A percentile compares a stretch with the other conserved stretches of the same genome.
These are phyloP conservation scores for Leishmania turanica DNA, from an alignment of 208 protist species.

Conservation along the genomic window DNA sequence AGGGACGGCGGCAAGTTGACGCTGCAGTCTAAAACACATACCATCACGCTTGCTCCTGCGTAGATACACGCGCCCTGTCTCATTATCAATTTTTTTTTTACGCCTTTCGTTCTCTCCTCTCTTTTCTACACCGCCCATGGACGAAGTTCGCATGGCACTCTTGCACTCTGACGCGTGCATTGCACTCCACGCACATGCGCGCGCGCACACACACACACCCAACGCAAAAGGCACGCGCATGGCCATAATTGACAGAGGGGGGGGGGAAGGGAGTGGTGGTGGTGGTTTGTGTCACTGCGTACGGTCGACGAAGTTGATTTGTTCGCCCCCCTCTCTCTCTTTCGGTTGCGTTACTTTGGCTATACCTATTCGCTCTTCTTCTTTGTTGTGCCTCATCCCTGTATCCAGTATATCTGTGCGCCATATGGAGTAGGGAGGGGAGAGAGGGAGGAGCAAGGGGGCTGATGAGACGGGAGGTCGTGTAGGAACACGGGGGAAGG, in stretches of 20 bases:
- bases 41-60: conserved; percentile 23
- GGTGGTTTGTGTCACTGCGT: background rate
- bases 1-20: conserved; percentile 25
- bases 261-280: too few relatives aligned
- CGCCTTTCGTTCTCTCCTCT: background rate
- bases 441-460: background rate
- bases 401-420: background rate
- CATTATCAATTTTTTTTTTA: conserved; percentile 6
- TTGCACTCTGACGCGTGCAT: too few relatives aligned
- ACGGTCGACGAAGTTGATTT: background rate
- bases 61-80: background rate
- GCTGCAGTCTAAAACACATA: conserved; percentile 28
- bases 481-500: background rate
- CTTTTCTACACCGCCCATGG: background rate
- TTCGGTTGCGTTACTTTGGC: conserved; percentile 9
- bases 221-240: too few relatives aligned
- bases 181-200: too few relatives aligned
- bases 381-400: too few relatives aligned
- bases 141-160: too few relatives aligned
- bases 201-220: too few relatives aligned
- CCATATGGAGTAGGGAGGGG: background rate
- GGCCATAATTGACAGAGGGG: too few relatives aligned
- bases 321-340: background rate
- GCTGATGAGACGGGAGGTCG: too few relatives aligned
- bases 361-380: background rate